Conservation (phyloP, 805 yeast species). For the Lachancea mirantina region DNA sequence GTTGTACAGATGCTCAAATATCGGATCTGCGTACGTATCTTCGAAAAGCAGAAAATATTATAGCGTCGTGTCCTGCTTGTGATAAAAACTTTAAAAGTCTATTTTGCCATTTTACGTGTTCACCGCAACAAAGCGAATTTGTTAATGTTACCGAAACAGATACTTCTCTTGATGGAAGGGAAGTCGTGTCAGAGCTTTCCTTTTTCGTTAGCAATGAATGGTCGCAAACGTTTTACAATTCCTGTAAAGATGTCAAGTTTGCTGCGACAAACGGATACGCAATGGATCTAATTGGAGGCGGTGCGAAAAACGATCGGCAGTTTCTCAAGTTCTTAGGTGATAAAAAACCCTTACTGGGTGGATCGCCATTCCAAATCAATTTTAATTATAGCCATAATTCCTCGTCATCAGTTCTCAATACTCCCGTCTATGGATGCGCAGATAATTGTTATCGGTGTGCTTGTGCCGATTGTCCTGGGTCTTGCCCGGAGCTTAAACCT, state of each 20-base stretch:
- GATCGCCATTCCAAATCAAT: conserved; percentile 92
- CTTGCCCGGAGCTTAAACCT: conserved; percentile 65
- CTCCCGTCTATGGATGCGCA: conserved; percentile 41
- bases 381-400: conserved; percentile 42
- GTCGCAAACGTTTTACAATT: conserved; percentile 65
- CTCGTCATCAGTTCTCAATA: conserved; percentile 11
- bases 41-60: conserved; percentile 69
- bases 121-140: conserved; percentile 72
- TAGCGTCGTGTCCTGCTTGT: conserved; percentile 94
- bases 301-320: conserved; percentile 64
- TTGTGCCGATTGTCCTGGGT: conserved; percentile 77
- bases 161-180: conserved; percentile 35
- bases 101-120: conserved; percentile 85
- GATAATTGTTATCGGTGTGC: conserved; percentile 68
- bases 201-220: conserved; percentile 50
- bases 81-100: conserved; percentile 73
- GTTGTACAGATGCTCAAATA: conserved; percentile 68
- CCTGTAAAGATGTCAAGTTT: conserved; percentile 85
- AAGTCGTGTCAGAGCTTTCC: conserved; percentile 64
- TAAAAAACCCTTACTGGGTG: conserved; percentile 88
- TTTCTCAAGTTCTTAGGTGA: conserved; percentile 89
- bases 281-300: conserved; percentile 97
- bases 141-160: conserved; percentile 53
- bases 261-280: conserved; percentile 94
- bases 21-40: conserved; percentile 47